Percentiles rank a stretch among this genome's conserved stretches.
Evolutionary conservation across 2,329 filamentous ascomycete species (phyloP).

Genomic region (Alternaria sp.): DNA sequence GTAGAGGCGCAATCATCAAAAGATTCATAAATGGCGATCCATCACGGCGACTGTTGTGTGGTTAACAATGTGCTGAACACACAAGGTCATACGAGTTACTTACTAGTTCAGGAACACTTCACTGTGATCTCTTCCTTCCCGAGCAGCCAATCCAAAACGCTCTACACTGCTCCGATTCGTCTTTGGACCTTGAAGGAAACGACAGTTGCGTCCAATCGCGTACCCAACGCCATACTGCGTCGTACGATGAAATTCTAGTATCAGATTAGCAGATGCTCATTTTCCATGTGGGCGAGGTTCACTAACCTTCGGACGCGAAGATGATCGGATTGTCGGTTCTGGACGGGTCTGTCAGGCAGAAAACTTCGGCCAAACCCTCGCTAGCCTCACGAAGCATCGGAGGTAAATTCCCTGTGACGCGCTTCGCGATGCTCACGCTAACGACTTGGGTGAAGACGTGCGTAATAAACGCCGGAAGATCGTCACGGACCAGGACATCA

Average conservation of each 20-base stretch:
- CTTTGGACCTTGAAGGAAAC: conserved; percentile 78
- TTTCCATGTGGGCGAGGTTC: not conserved
- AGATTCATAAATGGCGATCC: conserved; percentile 81
- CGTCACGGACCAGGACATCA: conserved; percentile 69
- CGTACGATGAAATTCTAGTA: conserved; percentile 74
- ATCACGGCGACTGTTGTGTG: conserved; percentile 66
- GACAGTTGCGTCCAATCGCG: conserved; percentile 77
- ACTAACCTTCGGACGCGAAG: conserved; percentile 75
- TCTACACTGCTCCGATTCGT: conserved; percentile 70
- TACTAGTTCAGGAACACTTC: conserved; percentile 81
- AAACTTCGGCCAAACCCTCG: conserved; percentile 78
- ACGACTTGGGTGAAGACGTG: conserved; percentile 74
- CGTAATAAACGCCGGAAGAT: conserved; percentile 76
- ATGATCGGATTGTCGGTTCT: conserved; percentile 78
- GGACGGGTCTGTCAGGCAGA: conserved; percentile 78
- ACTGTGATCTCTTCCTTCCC: conserved; percentile 71
- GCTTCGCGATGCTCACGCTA: conserved; percentile 71
- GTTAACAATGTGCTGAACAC: conserved; percentile 14
- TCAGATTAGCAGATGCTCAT: conserved; percentile 12
- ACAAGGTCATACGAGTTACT: conserved; percentile 28
- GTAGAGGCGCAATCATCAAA: conserved; percentile 75
- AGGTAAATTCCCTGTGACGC: conserved; percentile 73
- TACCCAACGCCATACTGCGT: conserved; percentile 79
- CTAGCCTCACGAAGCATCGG: conserved; percentile 71
- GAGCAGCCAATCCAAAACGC: conserved; percentile 68